phyloP scores from a whole-genome alignment of 768 basidiomycete species.

The Panaeolus papilionaceus region DNA sequence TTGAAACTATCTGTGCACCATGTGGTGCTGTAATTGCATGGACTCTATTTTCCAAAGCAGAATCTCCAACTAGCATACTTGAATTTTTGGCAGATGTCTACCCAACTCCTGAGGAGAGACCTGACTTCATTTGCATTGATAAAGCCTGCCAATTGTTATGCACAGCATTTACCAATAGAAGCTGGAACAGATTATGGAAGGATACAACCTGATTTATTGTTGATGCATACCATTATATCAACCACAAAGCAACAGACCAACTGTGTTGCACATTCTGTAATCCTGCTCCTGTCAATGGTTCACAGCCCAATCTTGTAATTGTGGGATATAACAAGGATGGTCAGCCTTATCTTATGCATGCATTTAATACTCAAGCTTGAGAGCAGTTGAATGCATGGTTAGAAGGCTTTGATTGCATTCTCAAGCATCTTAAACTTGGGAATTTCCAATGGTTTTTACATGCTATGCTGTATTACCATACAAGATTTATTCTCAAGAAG shows the following conservation, averaged over 20 bases:
- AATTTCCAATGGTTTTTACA: conserved; percentile 36
- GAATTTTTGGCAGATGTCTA: too few species aligned
- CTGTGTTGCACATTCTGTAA: conserved; percentile 39
- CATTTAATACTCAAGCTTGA: conserved; percentile 37
- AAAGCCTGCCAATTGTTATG: too few species aligned
- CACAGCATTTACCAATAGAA: too few species aligned
- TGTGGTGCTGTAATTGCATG: conserved; percentile 35
- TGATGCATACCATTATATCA: conserved; percentile 40
- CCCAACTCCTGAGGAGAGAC: too few species aligned
- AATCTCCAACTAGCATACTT: too few species aligned
- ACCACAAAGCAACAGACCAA: conserved; percentile 33
- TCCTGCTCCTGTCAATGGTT: conserved; percentile 37
- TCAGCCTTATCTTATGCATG: conserved; percentile 25
- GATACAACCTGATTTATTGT: conserved; percentile 44
- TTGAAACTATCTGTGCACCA: conserved; percentile 38
- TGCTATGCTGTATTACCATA: conserved; percentile 32
- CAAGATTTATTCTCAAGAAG: conserved; percentile 15
- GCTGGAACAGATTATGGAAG: too few species aligned
- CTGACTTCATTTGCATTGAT: too few species aligned
- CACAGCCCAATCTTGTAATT: conserved; percentile 35
- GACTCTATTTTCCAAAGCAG: too few species aligned
- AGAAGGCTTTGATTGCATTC: conserved; percentile 36
- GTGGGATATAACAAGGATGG: conserved; percentile 30
- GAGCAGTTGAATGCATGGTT: conserved; percentile 42
- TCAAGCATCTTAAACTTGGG: conserved; percentile 14